Conservation (phyloP, 2,329 filamentous ascomycete genomes). For the Aspergillus uvarum region DNA sequence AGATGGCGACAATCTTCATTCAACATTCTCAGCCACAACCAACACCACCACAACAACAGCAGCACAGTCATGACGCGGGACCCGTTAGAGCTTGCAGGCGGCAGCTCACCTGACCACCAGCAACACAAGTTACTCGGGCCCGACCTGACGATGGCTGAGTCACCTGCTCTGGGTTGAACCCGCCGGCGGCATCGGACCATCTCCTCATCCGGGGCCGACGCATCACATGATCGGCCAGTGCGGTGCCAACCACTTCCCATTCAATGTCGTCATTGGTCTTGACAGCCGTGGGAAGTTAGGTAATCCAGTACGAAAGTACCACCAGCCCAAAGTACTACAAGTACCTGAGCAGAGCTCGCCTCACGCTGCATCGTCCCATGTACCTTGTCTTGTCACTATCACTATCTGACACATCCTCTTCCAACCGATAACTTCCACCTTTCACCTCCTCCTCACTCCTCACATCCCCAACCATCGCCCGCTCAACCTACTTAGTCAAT, state of each 20-base stretch:
- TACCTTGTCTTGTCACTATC: slow-evolving; percentile 1
- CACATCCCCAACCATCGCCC: slow-evolving; percentile 4
- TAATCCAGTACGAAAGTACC: slow-evolving; percentile 3
- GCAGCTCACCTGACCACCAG: slow-evolving; percentile 4
- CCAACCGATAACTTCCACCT: not conserved
- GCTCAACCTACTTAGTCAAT: slow-evolving; percentile 23
- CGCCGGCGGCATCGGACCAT: not conserved
- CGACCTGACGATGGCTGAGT: not conserved
- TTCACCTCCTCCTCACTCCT: not conserved
- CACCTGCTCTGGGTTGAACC: not conserved
- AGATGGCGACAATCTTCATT: not conserved
- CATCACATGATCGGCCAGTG: slow-evolving; percentile 3
- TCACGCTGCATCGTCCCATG: not conserved
- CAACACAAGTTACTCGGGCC: not conserved
- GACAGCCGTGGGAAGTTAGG: not conserved
- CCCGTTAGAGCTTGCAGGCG: not conserved
- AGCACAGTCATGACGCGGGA: no score
- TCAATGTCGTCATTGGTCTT: slow-evolving; percentile 4
- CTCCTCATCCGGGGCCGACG: not conserved
- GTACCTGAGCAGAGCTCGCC: not conserved
- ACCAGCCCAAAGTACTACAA: not conserved
- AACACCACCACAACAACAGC: not conserved
- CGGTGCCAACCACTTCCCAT: not conserved
- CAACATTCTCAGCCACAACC: not conserved
- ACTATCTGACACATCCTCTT: not conserved